phyloP scores from a whole-genome alignment of 140 eudicot species.

The Senecio squalidus region DNA sequence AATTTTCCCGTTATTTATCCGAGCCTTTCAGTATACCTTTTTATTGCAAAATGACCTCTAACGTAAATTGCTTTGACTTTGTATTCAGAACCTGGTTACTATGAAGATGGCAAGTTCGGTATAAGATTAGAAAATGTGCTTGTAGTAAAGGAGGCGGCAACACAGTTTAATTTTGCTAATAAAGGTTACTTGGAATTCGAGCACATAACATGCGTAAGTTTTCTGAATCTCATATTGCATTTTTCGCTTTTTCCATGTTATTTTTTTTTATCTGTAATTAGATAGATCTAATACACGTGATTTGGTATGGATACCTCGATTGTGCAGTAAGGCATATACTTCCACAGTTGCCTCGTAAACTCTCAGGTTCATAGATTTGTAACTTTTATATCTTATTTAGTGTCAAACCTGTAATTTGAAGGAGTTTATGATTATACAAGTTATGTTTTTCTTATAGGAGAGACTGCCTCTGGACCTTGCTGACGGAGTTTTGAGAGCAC shows the following conservation, averaged over 20 bases:
- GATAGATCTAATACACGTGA: too few relatives aligned
- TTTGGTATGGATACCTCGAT: slow-evolving; percentile 95
- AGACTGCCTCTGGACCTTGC: slow-evolving; percentile 92
- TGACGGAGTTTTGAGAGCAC: slow-evolving; percentile 91
- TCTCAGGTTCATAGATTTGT: slow-evolving; percentile 49
- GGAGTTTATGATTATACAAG: slow-evolving; percentile 5
- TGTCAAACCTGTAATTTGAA: slow-evolving; percentile 4
- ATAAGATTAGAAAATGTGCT: slow-evolving; percentile 89
- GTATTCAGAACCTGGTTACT: slow-evolving; percentile 87
- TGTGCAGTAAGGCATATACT: slow-evolving; percentile 83
- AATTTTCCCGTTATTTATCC: neutral
- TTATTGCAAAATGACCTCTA: too few relatives aligned
- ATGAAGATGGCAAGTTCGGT: slow-evolving; percentile 83
- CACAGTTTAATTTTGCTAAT: slow-evolving; percentile 77
- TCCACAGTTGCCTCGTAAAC: slow-evolving; percentile 79
- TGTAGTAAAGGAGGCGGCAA: slow-evolving; percentile 63
- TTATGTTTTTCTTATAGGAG: slow-evolving; percentile 44
- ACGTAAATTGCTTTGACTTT: neutral
- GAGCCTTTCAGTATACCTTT: neutral
- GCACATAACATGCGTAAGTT: slow-evolving; percentile 89
- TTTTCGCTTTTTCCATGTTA: too few relatives aligned
- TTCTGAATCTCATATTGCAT: neutral
- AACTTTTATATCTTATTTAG: neutral
- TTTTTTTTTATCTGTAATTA: too few relatives aligned
- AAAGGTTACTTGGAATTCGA: slow-evolving; percentile 81